phyloP scores from a whole-genome alignment of 805 yeast species.

The Vanderwaltozyma polyspora region DNA sequence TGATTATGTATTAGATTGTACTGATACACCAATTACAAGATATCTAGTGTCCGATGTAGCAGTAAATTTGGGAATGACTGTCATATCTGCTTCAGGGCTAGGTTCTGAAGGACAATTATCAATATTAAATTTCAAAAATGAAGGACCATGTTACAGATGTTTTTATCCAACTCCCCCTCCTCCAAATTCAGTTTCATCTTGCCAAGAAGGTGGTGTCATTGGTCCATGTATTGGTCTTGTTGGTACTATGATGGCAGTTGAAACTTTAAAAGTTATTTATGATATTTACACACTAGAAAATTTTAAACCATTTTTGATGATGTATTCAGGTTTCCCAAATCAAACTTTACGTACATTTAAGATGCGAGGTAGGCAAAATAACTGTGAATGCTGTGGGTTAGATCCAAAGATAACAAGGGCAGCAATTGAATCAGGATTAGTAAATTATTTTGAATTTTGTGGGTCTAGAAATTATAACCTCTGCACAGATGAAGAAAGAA shows the following conservation, averaged over 20 bases:
- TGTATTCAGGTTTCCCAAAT: conserved; percentile 56
- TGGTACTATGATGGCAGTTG: conserved; percentile 83
- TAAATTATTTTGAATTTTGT: conserved; percentile 67
- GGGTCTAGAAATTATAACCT: conserved; percentile 44
- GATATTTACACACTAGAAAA: conserved; percentile 39
- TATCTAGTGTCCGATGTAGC: conserved; percentile 81
- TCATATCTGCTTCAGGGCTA: conserved; percentile 87
- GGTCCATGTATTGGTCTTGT: conserved; percentile 95
- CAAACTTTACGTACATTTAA: conserved; percentile 63
- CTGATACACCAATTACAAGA: conserved; percentile 83
- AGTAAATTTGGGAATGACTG: conserved; percentile 53
- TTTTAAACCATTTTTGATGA: conserved; percentile 58
- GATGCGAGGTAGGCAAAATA: conserved; percentile 56
- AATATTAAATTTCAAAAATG: conserved; percentile 50
- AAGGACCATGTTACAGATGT: conserved; percentile 92
- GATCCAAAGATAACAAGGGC: conserved; percentile 39
- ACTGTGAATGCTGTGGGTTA: conserved; percentile 57
- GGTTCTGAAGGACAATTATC: conserved; percentile 85
- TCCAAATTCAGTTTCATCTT: conserved; percentile 67
- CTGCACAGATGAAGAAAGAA: conserved; percentile 35
- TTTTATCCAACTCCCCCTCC: conserved; percentile 87
- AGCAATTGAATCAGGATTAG: conserved; percentile 33
- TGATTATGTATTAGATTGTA: conserved; percentile 81
- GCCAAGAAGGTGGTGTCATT: conserved; percentile 87
- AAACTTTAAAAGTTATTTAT: conserved; percentile 63